Percentiles rank a stretch among this genome's conserved stretches.
These are phyloP conservation scores for Sordariomycetes sp. DNA, from an alignment of 2,329 filamentous ascomycete species.

Conservation along the genomic window DNA sequence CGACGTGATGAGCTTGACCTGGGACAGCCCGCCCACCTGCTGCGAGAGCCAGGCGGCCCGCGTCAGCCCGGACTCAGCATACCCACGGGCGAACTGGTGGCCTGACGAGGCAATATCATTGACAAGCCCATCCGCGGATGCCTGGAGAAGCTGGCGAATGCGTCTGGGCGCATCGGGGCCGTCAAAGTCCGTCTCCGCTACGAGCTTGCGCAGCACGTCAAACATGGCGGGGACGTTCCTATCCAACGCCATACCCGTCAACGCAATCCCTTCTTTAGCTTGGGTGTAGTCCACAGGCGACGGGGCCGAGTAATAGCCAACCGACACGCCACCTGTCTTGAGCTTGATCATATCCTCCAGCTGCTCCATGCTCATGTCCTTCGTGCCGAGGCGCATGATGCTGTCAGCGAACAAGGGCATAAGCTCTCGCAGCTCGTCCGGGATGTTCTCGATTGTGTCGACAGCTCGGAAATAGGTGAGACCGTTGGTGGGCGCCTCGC, in stretches of 20 bases:
- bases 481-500: conserved; percentile 87
- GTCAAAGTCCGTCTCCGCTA: conserved; percentile 84
- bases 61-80: conserved; percentile 71
- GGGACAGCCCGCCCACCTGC: conserved; percentile 81
- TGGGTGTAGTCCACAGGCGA: conserved; percentile 61
- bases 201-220: conserved; percentile 66
- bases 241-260: conserved; percentile 82
- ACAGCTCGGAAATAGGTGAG: conserved; percentile 92
- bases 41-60: conserved; percentile 63
- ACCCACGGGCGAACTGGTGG: conserved; percentile 75
- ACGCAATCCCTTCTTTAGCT: conserved; percentile 70
- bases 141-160: conserved; percentile 78
- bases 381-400: conserved; percentile 87
- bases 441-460: conserved; percentile 67
- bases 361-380: conserved; percentile 81
- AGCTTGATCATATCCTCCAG: conserved; percentile 93
- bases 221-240: conserved; percentile 88
- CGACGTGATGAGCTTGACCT: conserved; percentile 73
- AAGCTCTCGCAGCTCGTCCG: conserved; percentile 72
- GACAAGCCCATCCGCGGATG: conserved; percentile 77
- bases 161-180: conserved; percentile 69
- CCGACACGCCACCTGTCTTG: conserved; percentile 83
- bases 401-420: conserved; percentile 86
- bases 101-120: conserved; percentile 88
- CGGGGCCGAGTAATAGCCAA: conserved; percentile 74